Base-by-base conservation (phyloP, 768 basidiomycete species). In the Pisolithus tinctorius region DNA sequence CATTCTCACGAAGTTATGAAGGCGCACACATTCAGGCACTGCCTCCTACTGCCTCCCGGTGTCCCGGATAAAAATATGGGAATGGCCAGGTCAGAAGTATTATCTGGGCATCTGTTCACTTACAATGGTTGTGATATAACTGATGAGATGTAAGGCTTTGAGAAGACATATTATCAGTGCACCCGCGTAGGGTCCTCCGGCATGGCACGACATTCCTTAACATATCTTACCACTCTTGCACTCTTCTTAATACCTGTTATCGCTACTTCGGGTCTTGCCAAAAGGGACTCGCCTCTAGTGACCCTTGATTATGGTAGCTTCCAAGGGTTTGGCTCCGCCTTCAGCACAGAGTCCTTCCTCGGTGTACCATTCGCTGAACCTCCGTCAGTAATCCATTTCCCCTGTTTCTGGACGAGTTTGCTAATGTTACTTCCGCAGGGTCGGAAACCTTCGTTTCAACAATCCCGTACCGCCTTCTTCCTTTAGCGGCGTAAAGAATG, bases 361-460 rank as follows among this genome's bases (percentile, higher is more conserved):
- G 55, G 58, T 31, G 23, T 56, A 3, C 55, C 58, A 8, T 56
- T 56, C 48, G 58, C 58, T 13, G 38, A 59, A 46, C 58, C 58
- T 17, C 58, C 58, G 57, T 58, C 8, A 42, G 49, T 37, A 14
- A 14, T 9, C n/a, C 0, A 6, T 3, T 8, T 27, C 23, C 20
- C 2, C 6, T 13, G 3, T 0, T 17, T 43, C 11, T 26, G 16
- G n/a, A 9, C 5, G 7, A 7, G 7, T 7, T 2, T 36, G 29
- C 16, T 47, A n/a, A 43, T 43, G 9, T 27, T 31, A 3, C 3
- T 31, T 17, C 41, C 27, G 16, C 27, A 60, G 58, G 11, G 46
- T 60, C 6, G 54, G 54, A 3, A 26, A 52, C n/a, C 53, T 61
- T 50, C 58, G 57, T 20, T 58, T 61, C 50, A 53, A 58, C 26